phyloP scores from a whole-genome alignment of 176 grass and related monocot species.

The Oryza coarctata region DNA sequence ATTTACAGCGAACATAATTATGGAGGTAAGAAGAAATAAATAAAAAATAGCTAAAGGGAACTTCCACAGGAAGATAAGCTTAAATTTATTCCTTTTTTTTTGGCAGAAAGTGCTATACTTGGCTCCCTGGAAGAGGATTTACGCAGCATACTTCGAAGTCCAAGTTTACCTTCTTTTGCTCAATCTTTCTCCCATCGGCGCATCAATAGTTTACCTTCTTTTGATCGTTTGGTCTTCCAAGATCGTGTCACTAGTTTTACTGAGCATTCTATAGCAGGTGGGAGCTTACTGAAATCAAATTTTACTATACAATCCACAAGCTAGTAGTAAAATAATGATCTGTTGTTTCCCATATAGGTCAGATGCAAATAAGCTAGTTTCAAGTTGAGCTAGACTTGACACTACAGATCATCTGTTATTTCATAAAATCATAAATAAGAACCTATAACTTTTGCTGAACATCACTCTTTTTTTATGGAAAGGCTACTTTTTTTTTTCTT shows the following conservation, averaged over 20 bases:
- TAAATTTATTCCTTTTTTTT: neutral
- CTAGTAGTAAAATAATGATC: neutral
- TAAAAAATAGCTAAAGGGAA: neutral
- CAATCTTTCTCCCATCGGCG: conserved; percentile 34
- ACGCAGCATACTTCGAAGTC: conserved; percentile 36
- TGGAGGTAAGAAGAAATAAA: conserved; percentile 28
- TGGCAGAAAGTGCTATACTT: conserved; percentile 29
- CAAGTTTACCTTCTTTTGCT: conserved; percentile 25
- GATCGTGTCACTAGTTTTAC: conserved; percentile 31
- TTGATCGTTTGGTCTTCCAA: conserved; percentile 31
- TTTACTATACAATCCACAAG: neutral
- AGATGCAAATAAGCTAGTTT: neutral
- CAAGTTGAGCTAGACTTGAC: neutral
- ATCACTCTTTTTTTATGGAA: neutral
- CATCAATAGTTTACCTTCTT: conserved; percentile 49
- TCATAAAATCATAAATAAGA: neutral
- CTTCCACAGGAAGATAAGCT: neutral
- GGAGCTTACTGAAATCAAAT: neutral
- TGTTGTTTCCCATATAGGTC: neutral
- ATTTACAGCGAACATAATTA: conserved; percentile 28
- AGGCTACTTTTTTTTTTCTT: neutral
- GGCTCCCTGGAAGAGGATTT: conserved; percentile 33
- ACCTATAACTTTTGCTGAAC: neutral
- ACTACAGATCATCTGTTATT: neutral
- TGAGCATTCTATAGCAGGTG: conserved; percentile 41